These are phyloP conservation scores for Avena insularis DNA, from an alignment of 176 grass and related monocot genomes.

Conservation along the genomic window DNA sequence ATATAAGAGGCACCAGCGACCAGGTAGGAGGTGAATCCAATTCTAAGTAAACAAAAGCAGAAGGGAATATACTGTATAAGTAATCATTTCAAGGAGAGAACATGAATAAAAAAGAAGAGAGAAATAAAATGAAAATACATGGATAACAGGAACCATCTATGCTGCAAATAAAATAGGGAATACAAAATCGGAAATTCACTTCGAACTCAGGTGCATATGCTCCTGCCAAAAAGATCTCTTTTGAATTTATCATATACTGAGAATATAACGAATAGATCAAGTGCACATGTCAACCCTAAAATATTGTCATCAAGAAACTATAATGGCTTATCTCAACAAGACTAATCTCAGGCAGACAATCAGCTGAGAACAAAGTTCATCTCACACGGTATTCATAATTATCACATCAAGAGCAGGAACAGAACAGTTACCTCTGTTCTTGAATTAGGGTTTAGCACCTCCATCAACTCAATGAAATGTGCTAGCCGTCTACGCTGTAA, in stretches of 20 bases:
- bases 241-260: constrained; percentile 2
- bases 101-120: constrained; percentile 5
- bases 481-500: constrained; percentile 79
- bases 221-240: neutral
- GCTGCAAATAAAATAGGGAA: constrained; percentile 16
- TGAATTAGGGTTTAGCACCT: constrained; percentile 75
- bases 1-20: constrained; percentile 86
- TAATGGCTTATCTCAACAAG: neutral
- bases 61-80: constrained; percentile 11
- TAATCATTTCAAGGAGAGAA: constrained; percentile 31
- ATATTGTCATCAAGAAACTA: constrained; percentile 30
- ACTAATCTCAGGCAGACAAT: neutral
- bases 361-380: constrained; percentile 35
- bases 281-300: neutral
- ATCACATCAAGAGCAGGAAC: constrained; percentile 25
- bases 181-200: neutral
- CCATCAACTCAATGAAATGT: constrained; percentile 94
- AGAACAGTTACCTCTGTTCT: constrained; percentile 63
- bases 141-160: constrained; percentile 29
- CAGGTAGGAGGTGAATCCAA: constrained; percentile 74
- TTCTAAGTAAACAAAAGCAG: constrained; percentile 58
- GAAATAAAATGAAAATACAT: constrained; percentile 10
- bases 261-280: constrained; percentile 21
- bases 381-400: constrained; percentile 31
- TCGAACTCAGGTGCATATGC: too few species aligned